Evolutionary conservation across 768 basidiomycete species (phyloP).

Genomic region (Pleurotus tuber-regium): DNA sequence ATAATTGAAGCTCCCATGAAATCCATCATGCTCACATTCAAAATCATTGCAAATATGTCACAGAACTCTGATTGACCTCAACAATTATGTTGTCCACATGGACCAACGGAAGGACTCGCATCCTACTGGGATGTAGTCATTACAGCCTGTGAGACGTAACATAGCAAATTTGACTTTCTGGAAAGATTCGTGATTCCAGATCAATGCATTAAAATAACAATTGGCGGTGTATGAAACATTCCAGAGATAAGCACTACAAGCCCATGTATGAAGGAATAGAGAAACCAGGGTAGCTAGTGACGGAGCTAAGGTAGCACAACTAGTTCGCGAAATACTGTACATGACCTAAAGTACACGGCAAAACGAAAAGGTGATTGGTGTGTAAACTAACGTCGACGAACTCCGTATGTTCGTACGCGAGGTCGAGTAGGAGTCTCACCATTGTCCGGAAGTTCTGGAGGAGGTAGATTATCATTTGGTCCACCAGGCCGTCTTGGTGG

Average conservation of each 20-base stretch:
- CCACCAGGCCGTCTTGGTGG: slow-evolving; percentile 18
- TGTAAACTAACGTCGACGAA: slow-evolving; percentile 43
- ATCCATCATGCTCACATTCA: too few species aligned
- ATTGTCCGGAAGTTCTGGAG: slow-evolving; percentile 28
- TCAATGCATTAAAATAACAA: slow-evolving; percentile 8
- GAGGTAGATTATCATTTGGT: slow-evolving; percentile 26
- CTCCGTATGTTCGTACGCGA: slow-evolving; percentile 41
- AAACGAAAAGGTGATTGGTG: too few species aligned
- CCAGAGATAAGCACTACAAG: not conserved
- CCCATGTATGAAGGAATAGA: not conserved
- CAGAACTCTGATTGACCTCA: too few species aligned
- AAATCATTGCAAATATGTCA: too few species aligned
- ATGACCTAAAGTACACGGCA: not conserved
- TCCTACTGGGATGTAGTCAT: too few species aligned
- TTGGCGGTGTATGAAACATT: slow-evolving; percentile 5
- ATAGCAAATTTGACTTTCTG: too few species aligned
- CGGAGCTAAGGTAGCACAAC: not conserved
- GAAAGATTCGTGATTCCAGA: not conserved
- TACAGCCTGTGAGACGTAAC: too few species aligned
- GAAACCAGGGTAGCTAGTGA: not conserved
- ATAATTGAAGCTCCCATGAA: too few species aligned
- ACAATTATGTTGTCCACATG: too few species aligned
- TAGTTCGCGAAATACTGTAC: not conserved
- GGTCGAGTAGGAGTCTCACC: slow-evolving; percentile 63
- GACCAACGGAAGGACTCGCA: too few species aligned